A percentile compares a stretch with the other conserved stretches of the same genome.
Conservation (phyloP, 495 filamentous ascomycete species). For the Hypoxylon cercidicola region DNA sequence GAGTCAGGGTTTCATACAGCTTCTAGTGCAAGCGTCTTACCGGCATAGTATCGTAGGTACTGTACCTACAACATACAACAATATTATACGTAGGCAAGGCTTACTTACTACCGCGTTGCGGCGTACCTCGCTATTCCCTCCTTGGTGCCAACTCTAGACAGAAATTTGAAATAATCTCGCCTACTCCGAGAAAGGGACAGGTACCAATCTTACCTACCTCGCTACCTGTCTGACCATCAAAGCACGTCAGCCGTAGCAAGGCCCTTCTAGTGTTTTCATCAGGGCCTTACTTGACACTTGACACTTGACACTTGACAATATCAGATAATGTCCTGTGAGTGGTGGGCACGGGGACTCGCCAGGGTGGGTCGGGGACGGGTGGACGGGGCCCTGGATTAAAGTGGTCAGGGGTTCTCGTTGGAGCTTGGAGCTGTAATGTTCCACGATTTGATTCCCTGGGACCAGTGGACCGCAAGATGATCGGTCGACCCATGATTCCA, state of each 20-base stretch:
- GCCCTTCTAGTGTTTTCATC: constrained; percentile 10
- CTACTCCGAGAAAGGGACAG: constrained; percentile 30
- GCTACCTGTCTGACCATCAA: constrained; percentile 32
- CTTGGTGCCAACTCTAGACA: constrained; percentile 20
- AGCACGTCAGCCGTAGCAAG: constrained; percentile 34
- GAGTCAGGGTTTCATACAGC: constrained; percentile 17
- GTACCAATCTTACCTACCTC: constrained; percentile 18
- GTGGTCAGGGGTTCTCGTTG: constrained; percentile 31
- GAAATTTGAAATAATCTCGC: constrained; percentile 40
- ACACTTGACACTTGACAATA: constrained; percentile 1
- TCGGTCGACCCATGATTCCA: constrained; percentile 27
- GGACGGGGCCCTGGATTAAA: background rate
- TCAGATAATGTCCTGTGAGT: constrained; percentile 16
- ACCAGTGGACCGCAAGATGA: constrained; percentile 32
- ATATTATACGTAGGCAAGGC: constrained; percentile 8
- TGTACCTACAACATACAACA: constrained; percentile 1
- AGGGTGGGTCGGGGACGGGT: constrained; percentile 20
- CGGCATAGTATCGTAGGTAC: background rate
- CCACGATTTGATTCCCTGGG: constrained; percentile 40
- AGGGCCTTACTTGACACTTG: constrained; percentile 21
- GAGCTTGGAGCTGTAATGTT: constrained; percentile 36
- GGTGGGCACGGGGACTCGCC: constrained; percentile 14
- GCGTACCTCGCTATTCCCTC: constrained; percentile 25
- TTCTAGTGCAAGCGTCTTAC: constrained; percentile 25
- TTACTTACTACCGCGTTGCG: constrained; percentile 9